A percentile compares a stretch with the other conserved stretches of the same genome.
Evolutionary conservation across 163 green algal genomes (phyloP).

Genomic region (Scenedesmus sp.): DNA sequence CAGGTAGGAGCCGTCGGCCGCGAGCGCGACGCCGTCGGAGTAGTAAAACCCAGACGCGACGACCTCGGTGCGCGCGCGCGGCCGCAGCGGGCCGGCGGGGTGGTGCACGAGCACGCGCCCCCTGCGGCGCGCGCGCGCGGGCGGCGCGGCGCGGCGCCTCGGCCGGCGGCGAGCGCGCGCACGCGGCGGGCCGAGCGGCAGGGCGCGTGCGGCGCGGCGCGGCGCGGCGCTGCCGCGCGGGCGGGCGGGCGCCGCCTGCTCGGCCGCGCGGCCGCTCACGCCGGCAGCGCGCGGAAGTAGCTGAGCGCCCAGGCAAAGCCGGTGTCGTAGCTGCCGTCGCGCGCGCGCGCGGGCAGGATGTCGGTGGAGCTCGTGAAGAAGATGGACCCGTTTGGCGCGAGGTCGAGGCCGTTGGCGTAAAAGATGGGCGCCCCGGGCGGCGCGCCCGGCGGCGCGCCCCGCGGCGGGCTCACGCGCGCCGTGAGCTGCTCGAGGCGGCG

Average conservation of each 20-base stretch:
- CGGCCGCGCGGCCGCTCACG: background rate
- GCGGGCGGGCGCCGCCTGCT: too few species aligned
- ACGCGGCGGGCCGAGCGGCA: too few species aligned
- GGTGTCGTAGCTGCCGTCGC: slow-evolving; percentile 39
- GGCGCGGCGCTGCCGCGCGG: too few species aligned
- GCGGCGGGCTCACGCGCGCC: slow-evolving; percentile 7
- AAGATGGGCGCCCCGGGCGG: slow-evolving; percentile 10
- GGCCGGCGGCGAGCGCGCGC: too few species aligned
- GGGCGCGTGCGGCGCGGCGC: too few species aligned
- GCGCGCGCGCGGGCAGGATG: background rate
- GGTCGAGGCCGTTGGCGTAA: slow-evolving; percentile 50
- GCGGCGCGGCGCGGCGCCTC: too few species aligned
- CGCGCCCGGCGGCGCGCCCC: background rate
- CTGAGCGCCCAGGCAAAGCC: slow-evolving; percentile 32
- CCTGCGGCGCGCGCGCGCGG: background rate
- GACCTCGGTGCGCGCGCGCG: slow-evolving; percentile 53
- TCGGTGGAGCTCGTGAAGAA: slow-evolving; percentile 36
- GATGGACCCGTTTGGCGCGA: slow-evolving; percentile 22
- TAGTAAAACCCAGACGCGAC: slow-evolving; percentile 57
- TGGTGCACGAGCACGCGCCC: slow-evolving; percentile 74
- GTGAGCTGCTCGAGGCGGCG: slow-evolving; percentile 27
- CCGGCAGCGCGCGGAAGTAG: slow-evolving; percentile 16
- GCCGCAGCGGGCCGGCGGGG: too few species aligned
- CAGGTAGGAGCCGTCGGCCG: slow-evolving; percentile 68
- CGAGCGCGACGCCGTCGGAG: slow-evolving; percentile 79